Evolutionary conservation across 2,329 filamentous ascomycete species (phyloP).

Genomic region (Celoporthe dispersa): DNA sequence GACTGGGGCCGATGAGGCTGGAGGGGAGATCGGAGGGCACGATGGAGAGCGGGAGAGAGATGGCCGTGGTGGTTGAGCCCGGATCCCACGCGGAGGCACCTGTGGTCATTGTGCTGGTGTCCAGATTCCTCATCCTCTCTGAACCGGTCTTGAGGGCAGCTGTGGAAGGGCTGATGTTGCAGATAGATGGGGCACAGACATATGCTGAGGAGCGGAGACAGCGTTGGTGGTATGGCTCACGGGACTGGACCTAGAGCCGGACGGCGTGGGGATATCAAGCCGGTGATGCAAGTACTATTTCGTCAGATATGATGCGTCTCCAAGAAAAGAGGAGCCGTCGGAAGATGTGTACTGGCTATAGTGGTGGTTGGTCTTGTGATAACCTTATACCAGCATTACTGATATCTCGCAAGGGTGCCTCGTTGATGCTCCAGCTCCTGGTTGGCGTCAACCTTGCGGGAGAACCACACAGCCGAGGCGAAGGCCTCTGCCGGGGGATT

Average conservation of each 20-base stretch:
- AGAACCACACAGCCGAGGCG: background rate
- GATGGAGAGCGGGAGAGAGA: slow-evolving; percentile 18
- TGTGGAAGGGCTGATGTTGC: background rate
- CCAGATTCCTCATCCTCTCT: background rate
- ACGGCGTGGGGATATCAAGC: slow-evolving; percentile 6
- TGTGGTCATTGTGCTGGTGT: background rate
- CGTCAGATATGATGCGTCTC: background rate
- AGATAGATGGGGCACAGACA: background rate
- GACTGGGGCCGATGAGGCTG: slow-evolving; percentile 16
- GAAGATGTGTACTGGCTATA: background rate
- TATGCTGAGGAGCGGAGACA: background rate
- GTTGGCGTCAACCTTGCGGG: background rate
- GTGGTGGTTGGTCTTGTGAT: background rate
- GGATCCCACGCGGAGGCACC: background rate
- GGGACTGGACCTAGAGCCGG: background rate
- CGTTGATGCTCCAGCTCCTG: background rate
- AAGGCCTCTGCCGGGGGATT: background rate
- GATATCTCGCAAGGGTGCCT: background rate
- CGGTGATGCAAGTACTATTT: background rate
- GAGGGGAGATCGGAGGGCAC: slow-evolving; percentile 23
- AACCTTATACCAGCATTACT: background rate
- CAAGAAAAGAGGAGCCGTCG: background rate
- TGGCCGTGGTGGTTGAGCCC: background rate
- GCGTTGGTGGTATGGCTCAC: slow-evolving; percentile 2
- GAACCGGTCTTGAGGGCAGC: background rate